phyloP scores from a whole-genome alignment of 2,329 filamentous ascomycete species.

The Drechslerella stenobrocha region DNA sequence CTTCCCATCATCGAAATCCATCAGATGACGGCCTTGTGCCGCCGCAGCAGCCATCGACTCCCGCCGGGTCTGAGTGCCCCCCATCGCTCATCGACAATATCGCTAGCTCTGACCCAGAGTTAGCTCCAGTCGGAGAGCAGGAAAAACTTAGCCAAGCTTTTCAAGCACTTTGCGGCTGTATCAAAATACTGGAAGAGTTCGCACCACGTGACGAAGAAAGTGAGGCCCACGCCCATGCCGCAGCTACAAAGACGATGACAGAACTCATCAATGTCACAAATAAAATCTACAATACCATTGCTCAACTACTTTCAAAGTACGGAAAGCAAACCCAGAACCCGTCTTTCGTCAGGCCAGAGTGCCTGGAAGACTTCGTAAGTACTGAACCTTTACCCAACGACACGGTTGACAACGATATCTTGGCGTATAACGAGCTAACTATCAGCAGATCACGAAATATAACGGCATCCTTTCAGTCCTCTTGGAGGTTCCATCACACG shows the following conservation, averaged over 20 bases:
- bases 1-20: slow-evolving; percentile 5
- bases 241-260: background rate
- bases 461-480: slow-evolving; percentile 18
- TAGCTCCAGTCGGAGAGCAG: no score
- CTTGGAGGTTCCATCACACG: slow-evolving; percentile 13
- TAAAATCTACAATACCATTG: slow-evolving; percentile 10
- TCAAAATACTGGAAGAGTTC: slow-evolving; percentile 2
- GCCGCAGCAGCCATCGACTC: slow-evolving; percentile 18
- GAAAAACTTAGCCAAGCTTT: slow-evolving; percentile 6
- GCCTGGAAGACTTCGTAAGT: slow-evolving; percentile 21
- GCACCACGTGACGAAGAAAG: background rate
- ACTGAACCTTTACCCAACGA: background rate
- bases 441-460: slow-evolving; percentile 5
- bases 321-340: background rate
- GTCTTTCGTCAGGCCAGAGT: background rate
- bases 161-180: slow-evolving; percentile 3
- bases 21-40: slow-evolving; percentile 16
- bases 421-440: background rate
- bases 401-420: background rate
- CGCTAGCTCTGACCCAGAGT: background rate
- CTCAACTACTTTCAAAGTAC: slow-evolving; percentile 6
- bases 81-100: background rate
- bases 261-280: slow-evolving; percentile 11
- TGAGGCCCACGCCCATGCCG: background rate
- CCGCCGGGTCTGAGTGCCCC: slow-evolving; percentile 4